Evolutionary conservation across 23 red algal genomes (phyloP).

Genomic region (Chondrus crispus): DNA sequence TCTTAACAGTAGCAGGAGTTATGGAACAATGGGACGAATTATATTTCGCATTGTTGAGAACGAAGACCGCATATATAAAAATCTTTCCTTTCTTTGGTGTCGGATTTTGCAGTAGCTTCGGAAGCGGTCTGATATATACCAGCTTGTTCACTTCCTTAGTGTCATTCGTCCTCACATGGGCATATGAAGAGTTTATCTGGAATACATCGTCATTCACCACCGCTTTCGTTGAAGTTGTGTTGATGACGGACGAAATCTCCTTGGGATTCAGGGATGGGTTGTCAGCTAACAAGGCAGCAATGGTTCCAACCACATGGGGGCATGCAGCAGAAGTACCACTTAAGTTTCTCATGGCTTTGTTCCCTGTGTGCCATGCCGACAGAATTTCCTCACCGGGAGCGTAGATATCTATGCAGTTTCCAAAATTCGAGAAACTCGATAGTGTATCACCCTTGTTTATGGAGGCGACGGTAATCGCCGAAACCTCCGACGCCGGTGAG

Average conservation of each 20-base stretch:
- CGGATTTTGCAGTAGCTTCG: slow-evolving; percentile 1
- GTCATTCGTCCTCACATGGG: too few species aligned
- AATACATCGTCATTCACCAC: neutral
- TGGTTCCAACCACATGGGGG: slow-evolving; percentile 56
- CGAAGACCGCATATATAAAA: slow-evolving; percentile 25
- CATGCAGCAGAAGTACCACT: slow-evolving; percentile 47
- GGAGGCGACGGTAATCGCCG: slow-evolving; percentile 50
- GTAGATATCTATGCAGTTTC: slow-evolving; percentile 52
- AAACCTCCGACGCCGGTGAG: slow-evolving; percentile 42
- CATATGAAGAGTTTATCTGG: too few species aligned
- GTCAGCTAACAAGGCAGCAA: slow-evolving; percentile 38
- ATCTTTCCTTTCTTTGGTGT: slow-evolving; percentile 22
- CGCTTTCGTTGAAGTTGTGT: slow-evolving; percentile 23
- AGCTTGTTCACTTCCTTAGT: slow-evolving; percentile 21
- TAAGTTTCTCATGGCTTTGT: slow-evolving; percentile 6
- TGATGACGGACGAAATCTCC: slow-evolving; percentile 28
- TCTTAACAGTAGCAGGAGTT: neutral
- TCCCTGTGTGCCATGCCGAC: slow-evolving; percentile 52
- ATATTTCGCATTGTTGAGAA: neutral
- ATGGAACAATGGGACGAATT: neutral
- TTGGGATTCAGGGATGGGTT: slow-evolving; percentile 53
- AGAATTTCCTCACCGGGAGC: slow-evolving; percentile 57
- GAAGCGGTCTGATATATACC: slow-evolving; percentile 46
- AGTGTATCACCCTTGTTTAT: slow-evolving; percentile 18
- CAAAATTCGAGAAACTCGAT: slow-evolving; percentile 40